These are phyloP conservation scores for Aspergillus cejpii DNA, from an alignment of 2,329 filamentous ascomycete genomes.

Conservation along the genomic window DNA sequence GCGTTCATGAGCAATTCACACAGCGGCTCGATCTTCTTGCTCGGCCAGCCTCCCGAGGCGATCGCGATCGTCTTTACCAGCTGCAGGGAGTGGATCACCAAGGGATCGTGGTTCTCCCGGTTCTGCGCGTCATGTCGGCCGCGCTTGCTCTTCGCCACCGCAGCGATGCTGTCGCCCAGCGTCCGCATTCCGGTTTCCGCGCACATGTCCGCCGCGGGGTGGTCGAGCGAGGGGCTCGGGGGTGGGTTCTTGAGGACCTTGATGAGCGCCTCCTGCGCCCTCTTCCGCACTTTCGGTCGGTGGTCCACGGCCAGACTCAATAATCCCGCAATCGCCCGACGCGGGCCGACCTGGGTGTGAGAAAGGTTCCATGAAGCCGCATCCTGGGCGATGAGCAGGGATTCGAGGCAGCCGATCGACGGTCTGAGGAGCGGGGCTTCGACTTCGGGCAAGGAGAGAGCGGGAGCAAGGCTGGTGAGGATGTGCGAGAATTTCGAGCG, in stretches of 20 bases:
- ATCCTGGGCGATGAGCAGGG: conserved; percentile 85
- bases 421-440: conserved; percentile 81
- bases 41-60: conserved; percentile 90
- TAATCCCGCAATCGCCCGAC: conserved; percentile 78
- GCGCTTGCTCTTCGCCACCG: conserved; percentile 63
- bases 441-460: conserved; percentile 69
- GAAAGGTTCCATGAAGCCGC: conserved; percentile 79
- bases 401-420: conserved; percentile 88
- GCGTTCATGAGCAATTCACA: conserved; percentile 86
- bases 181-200: conserved; percentile 82
- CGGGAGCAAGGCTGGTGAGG: conserved; percentile 74
- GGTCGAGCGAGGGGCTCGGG: conserved; percentile 84
- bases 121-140: conserved; percentile 35
- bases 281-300: conserved; percentile 87
- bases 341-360: conserved; percentile 73
- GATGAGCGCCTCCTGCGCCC: conserved; percentile 81
- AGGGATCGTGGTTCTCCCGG: conserved; percentile 63
- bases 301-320: conserved; percentile 78
- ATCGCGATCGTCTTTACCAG: conserved; percentile 82
- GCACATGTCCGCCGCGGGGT: conserved; percentile 93
- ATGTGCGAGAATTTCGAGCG: conserved; percentile 95
- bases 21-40: conserved; percentile 85
- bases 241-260: conserved; percentile 78
- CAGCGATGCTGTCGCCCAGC: conserved; percentile 63
- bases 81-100: conserved; percentile 84